Evolutionary conservation across 768 basidiomycete species (phyloP).

Genomic region (Amanita muscaria): DNA sequence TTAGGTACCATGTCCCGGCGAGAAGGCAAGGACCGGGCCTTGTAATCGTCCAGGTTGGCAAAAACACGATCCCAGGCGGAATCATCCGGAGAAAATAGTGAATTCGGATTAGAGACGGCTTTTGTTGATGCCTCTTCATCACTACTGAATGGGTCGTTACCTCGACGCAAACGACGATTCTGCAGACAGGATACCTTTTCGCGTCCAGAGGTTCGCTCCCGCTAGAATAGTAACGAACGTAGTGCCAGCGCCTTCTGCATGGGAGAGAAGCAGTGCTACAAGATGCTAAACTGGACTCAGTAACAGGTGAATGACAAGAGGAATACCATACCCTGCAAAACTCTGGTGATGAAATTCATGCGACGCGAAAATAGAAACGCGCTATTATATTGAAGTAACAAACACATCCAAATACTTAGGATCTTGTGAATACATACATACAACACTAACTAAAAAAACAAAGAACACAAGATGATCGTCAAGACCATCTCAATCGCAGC

Average conservation of each 20-base stretch:
- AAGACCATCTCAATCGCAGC: neutral
- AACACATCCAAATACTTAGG: neutral
- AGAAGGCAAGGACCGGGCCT: constrained; percentile 3
- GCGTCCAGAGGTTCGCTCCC: neutral
- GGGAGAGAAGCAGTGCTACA: neutral
- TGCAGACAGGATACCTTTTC: neutral
- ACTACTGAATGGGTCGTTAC: neutral
- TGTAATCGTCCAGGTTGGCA: constrained; percentile 28
- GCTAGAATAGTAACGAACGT: constrained; percentile 1
- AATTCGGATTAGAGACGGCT: constrained; percentile 12
- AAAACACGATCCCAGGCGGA: constrained; percentile 51
- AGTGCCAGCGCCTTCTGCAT: neutral
- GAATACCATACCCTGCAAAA: neutral
- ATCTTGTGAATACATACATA: neutral
- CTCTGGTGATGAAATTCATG: neutral
- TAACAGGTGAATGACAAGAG: neutral
- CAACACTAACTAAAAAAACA: no score
- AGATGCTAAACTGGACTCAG: neutral
- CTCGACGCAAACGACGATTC: neutral
- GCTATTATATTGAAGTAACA: no score
- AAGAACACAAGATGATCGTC: no score
- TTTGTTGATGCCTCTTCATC: neutral
- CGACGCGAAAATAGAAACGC: no score
- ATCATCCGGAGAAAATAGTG: constrained; percentile 25
- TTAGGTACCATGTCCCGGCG: neutral